A percentile compares a stretch with the other conserved stretches of the same genome.
Conservation (phyloP, 345 rosid species). For the Salix brachista region DNA sequence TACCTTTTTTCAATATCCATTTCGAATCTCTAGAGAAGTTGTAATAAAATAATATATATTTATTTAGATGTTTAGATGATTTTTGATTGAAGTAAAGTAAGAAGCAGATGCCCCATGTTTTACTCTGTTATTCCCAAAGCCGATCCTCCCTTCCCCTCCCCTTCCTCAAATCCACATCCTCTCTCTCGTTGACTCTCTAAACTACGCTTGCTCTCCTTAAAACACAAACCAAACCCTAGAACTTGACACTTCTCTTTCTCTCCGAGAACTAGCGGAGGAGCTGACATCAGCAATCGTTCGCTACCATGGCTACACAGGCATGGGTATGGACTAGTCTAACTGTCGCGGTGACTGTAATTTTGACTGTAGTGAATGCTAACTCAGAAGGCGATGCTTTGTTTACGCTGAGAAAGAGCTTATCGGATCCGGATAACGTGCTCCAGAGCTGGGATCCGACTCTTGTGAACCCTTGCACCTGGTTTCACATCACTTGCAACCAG, state of each 20-base stretch:
- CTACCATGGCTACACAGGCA: conserved; percentile 45
- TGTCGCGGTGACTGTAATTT: conserved; percentile 12
- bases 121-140: conserved; percentile 48
- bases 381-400: conserved; percentile 91
- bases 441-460: conserved; percentile 99
- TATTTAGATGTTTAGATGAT: too few relatives aligned
- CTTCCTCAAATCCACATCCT: not conserved
- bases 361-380: conserved; percentile 45
- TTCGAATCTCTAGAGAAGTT: too few relatives aligned
- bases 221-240: conserved; percentile 7
- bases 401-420: conserved; percentile 58
- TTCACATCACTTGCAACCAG: conserved; percentile 90
- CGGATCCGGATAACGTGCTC: conserved; percentile 80
- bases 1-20: too few relatives aligned
- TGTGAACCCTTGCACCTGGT: conserved; percentile 97
- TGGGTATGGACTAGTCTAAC: conserved; percentile 37
- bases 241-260: not conserved
- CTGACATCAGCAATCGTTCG: not conserved
- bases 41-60: too few relatives aligned
- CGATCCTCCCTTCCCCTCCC: conserved; percentile 21
- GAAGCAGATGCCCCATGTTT: conserved; percentile 22
- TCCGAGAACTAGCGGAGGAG: not conserved
- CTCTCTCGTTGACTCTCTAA: conserved; percentile 4
- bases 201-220: not conserved
- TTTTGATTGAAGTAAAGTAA: not conserved